Conservation (phyloP, 345 rosid genomes). For the Brassica carinata region DNA sequence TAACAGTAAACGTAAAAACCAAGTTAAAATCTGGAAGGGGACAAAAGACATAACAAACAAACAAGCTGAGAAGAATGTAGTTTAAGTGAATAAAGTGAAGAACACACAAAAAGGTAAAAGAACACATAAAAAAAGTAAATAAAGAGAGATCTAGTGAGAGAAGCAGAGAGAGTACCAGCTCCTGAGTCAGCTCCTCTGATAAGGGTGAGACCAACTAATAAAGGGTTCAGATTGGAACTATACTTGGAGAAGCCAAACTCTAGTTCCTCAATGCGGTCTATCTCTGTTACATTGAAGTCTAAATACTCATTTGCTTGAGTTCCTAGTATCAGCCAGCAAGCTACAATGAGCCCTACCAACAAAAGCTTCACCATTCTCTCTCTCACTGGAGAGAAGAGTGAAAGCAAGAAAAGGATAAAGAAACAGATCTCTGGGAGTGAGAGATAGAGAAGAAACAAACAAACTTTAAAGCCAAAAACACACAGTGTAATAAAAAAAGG, state of each 20-base stretch:
- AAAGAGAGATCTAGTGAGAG: constrained; percentile 16
- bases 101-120: not conserved
- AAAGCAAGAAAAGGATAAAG: constrained; percentile 6
- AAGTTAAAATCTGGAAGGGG: constrained; percentile 28
- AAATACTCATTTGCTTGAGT: constrained; percentile 48
- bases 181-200: constrained; percentile 75
- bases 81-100: constrained; percentile 26
- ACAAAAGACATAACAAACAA: not conserved
- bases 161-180: constrained; percentile 62
- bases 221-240: constrained; percentile 40
- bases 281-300: constrained; percentile 62
- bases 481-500: constrained; percentile 1
- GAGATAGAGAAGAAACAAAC: constrained; percentile 33
- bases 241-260: constrained; percentile 50
- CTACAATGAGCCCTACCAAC: constrained; percentile 40
- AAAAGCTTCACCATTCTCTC: constrained; percentile 47
- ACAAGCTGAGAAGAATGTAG: constrained; percentile 21
- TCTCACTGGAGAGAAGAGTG: constrained; percentile 25
- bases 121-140: not conserved
- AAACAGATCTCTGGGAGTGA: constrained; percentile 30
- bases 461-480: constrained; percentile 25
- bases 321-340: constrained; percentile 34
- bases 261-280: constrained; percentile 51
- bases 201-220: constrained; percentile 87
- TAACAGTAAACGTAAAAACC: constrained; percentile 21